Conservation (phyloP, 106 monocot genomes). For the Posidonia australis region DNA sequence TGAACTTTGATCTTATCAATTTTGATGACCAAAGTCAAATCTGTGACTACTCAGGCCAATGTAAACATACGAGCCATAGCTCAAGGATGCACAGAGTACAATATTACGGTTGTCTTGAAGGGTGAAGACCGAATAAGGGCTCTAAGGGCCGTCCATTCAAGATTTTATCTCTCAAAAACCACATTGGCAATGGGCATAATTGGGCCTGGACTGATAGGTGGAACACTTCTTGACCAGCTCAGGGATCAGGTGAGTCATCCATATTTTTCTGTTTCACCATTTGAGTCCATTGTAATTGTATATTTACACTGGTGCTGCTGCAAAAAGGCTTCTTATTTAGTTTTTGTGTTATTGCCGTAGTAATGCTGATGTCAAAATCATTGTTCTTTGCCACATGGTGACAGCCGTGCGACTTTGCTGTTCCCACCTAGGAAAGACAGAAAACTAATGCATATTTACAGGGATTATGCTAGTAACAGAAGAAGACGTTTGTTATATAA, state of each 20-base stretch:
- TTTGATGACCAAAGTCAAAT: conserved; percentile 1
- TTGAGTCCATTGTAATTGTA: background rate
- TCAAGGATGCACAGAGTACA: conserved; percentile 98
- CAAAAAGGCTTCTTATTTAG: no score
- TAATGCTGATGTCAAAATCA: no score
- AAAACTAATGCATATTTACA: no score
- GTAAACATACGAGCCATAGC: conserved; percentile 96
- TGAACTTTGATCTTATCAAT: background rate
- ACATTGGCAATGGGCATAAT: conserved; percentile 85
- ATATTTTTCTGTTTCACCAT: background rate
- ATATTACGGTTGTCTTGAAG: conserved; percentile 89
- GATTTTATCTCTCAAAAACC: conserved; percentile 93
- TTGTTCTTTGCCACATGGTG: no score
- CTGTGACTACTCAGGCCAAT: conserved; percentile 45
- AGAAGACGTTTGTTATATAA: no score
- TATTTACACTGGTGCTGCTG: no score
- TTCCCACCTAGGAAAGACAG: no score
- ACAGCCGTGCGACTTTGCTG: no score
- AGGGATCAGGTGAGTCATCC: conserved; percentile 65
- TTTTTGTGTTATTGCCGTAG: no score
- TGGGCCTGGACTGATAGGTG: conserved; percentile 94
- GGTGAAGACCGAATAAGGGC: conserved; percentile 85
- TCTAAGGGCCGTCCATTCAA: conserved; percentile 79
- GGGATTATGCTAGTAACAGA: no score
- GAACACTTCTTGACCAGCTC: conserved; percentile 84